Evolutionary conservation across 2,329 filamentous ascomycete genomes (phyloP), one percentile per base, ranked within the genome.

Genomic region (Colletotrichum truncatum): DNA sequence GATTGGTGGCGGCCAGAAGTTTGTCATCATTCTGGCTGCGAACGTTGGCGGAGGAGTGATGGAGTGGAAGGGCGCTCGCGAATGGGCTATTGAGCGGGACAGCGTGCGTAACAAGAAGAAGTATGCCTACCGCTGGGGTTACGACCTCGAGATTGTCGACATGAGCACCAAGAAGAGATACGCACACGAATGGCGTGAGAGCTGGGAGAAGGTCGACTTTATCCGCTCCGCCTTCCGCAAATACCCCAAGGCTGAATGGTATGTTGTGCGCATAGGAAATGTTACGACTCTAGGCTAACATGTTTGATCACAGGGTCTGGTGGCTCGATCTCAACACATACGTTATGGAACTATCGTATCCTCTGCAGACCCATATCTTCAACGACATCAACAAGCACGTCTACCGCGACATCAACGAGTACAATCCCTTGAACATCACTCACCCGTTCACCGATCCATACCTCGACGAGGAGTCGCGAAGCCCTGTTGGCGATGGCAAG

Each of bases 141-240:
- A 99, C 77, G 92, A 98, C 67, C 83, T 99, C 64, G 96, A 99
- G 77, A 91, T 98, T 74, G 93, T 97, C 70, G 97, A 99, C 77
- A 97, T 99, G 94, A 95, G 94, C 81, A 97, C 94, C 57, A 97
- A 98, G 86, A 98, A 98, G 82, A 90, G 94, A 70, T 99, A 99
- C 76, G 95, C 96, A 26, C 96, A 99, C 80, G 96, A 99, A 80
- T 99, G 96, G 96, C 89, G 96, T 73, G 96, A 99, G 80, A 97
- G 95, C 77, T 99, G 96, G 96, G 96, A 99, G 80, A 99, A 98
- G 84, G 94, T 98, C 67, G 96, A 99, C 77, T 93, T 93, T 41
- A 89, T 99, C 72, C 89, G 95, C 66, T 92, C 93, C 67, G 90
- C 91, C 45, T 90, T 99, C 86, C 88, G 90, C 75, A 98, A 98